Evolutionary conservation across 2,329 filamentous ascomycete species (phyloP).

Genomic region (Colletotrichum orchidophilum): DNA sequence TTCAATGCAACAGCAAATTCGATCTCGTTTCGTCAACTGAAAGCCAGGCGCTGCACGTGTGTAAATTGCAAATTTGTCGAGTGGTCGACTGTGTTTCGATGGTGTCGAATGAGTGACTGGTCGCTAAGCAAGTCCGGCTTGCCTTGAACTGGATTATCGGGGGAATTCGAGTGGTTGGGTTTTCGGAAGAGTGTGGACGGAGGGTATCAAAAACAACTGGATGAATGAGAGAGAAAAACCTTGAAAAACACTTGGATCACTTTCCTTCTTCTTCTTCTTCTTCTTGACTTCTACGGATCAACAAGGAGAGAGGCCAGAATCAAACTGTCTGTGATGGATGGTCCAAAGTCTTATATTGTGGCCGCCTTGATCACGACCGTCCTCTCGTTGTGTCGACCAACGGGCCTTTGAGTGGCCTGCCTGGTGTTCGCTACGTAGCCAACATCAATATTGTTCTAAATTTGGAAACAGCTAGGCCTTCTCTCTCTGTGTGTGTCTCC

Average conservation of each 20-base stretch:
- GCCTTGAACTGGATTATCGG: constrained; percentile 54
- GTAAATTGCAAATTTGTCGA: constrained; percentile 19
- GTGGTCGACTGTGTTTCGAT: not conserved
- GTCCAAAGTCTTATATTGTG: constrained; percentile 68
- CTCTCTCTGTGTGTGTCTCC: not conserved
- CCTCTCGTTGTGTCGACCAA: constrained; percentile 19
- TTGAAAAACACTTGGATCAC: constrained; percentile 61
- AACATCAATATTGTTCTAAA: constrained; percentile 33
- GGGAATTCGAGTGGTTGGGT: constrained; percentile 31
- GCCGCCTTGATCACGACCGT: constrained; percentile 53
- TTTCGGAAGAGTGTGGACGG: constrained; percentile 44
- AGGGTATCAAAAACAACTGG: constrained; percentile 44
- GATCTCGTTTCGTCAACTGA: constrained; percentile 8
- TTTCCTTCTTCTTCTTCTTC: constrained; percentile 51
- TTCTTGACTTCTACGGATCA: constrained; percentile 53
- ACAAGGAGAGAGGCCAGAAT: constrained; percentile 53
- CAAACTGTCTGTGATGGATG: constrained; percentile 49
- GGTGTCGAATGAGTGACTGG: constrained; percentile 55
- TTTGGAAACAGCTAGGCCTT: constrained; percentile 30
- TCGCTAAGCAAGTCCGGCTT: constrained; percentile 69
- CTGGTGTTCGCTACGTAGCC: constrained; percentile 30
- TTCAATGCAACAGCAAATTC: not conserved
- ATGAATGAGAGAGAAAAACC: constrained; percentile 50
- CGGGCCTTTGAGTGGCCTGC: constrained; percentile 27
- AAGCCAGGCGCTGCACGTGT: not conserved